A percentile compares a stretch with the other conserved stretches of the same genome.
Conservation (phyloP, 106 monocot species). For the Agapanthus africanus region DNA sequence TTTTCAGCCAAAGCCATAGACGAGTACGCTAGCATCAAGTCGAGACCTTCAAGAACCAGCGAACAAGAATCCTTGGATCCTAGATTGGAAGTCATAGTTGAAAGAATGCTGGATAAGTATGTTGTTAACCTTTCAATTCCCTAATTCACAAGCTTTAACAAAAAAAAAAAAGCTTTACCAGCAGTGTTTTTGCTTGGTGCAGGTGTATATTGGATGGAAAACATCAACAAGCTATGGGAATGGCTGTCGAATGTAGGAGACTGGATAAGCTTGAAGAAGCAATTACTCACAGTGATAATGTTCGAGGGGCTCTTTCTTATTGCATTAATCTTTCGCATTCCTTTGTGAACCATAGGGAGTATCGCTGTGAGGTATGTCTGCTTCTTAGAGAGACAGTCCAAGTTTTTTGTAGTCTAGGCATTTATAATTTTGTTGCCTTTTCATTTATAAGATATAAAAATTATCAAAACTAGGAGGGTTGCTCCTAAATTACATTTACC, state of each 20-base stretch:
- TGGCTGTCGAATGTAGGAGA: slow-evolving; percentile 92
- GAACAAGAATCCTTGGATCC: slow-evolving; percentile 54
- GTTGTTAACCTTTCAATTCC: slow-evolving; percentile 1
- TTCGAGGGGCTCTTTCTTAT: slow-evolving; percentile 79
- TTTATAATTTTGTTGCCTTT: not conserved
- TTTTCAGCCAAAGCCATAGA: slow-evolving; percentile 85
- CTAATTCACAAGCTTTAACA: too few relatives aligned
- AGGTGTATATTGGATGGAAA: slow-evolving; percentile 94
- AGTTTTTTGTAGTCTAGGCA: not conserved
- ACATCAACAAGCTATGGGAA: slow-evolving; percentile 99
- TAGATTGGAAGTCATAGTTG: slow-evolving; percentile 91
- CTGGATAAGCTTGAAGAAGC: slow-evolving; percentile 95
- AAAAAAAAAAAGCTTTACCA: too few relatives aligned
- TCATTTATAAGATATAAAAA: too few relatives aligned
- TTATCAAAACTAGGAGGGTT: too few relatives aligned
- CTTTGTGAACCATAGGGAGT: slow-evolving; percentile 87
- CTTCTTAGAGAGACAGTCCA: not conserved
- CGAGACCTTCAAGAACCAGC: slow-evolving; percentile 40
- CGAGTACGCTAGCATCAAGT: slow-evolving; percentile 86
- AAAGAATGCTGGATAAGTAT: slow-evolving; percentile 98
- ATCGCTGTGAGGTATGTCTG: slow-evolving; percentile 73
- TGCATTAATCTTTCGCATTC: slow-evolving; percentile 96
- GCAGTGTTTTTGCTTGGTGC: too few relatives aligned
- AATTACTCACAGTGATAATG: slow-evolving; percentile 69
- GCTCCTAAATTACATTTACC: not conserved